Percentiles rank a stretch among this genome's conserved stretches.
These are phyloP conservation scores for Pseudozyma flocculosa DNA, from an alignment of 1,284 basidiomycete species.

Conservation along the genomic window DNA sequence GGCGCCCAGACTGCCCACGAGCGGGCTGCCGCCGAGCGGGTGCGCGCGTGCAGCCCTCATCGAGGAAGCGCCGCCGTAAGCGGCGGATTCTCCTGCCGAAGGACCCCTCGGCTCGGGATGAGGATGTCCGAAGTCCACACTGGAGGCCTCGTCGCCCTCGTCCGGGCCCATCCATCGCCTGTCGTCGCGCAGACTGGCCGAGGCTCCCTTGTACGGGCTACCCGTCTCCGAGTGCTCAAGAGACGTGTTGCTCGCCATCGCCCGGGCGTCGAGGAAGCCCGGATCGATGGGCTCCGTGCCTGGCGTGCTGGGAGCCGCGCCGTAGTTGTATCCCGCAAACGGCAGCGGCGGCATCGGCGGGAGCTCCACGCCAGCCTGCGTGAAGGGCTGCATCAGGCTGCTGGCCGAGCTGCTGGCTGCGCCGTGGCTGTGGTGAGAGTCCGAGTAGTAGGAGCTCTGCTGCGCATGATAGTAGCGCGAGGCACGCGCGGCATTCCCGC, in stretches of 20 bases:
- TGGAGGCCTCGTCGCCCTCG: slow-evolving; percentile 22
- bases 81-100: too few species aligned
- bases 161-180: slow-evolving; percentile 1
- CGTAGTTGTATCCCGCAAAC: slow-evolving; percentile 12
- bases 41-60: not conserved
- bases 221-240: slow-evolving; percentile 22
- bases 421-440: slow-evolving; percentile 22
- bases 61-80: too few species aligned
- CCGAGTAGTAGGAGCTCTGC: slow-evolving; percentile 25
- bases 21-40: slow-evolving; percentile 2
- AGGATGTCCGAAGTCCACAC: slow-evolving; percentile 7
- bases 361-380: slow-evolving; percentile 12
- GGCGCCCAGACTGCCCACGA: slow-evolving; percentile 20
- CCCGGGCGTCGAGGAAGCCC: slow-evolving; percentile 21
- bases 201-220: slow-evolving; percentile 14
- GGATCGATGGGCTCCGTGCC: slow-evolving; percentile 26
- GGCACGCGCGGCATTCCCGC: slow-evolving; percentile 14
- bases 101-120: not conserved
- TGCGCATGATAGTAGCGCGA: slow-evolving; percentile 28
- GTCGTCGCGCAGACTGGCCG: slow-evolving; percentile 18
- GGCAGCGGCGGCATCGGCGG: slow-evolving; percentile 42
- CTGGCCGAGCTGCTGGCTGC: slow-evolving; percentile 26
- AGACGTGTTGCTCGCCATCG: slow-evolving; percentile 28
- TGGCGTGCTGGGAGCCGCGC: slow-evolving; percentile 24
- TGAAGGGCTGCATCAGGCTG: slow-evolving; percentile 10